Evolutionary conservation across 192 early-diverging fungal species (phyloP).

Genomic region (Phycomyces blakesleeanus): DNA sequence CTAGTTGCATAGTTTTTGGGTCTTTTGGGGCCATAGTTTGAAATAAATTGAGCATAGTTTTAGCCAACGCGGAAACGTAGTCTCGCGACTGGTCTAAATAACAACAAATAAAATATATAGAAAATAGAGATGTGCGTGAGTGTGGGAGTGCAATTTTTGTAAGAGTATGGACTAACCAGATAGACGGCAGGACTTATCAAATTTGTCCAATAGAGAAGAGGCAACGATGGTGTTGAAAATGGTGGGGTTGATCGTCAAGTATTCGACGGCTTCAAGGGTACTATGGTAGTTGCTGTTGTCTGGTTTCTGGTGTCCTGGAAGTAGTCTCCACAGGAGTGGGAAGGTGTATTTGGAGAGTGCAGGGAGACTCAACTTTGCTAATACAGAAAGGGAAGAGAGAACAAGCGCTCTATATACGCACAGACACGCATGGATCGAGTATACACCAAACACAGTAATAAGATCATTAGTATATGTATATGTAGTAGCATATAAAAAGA

Average conservation of each 20-base stretch:
- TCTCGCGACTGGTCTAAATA: neutral
- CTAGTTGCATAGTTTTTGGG: neutral
- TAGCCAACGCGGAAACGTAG: neutral
- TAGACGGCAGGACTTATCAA: neutral
- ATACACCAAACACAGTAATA: too few relatives aligned
- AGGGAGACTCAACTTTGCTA: conserved; percentile 12
- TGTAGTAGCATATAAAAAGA: too few relatives aligned
- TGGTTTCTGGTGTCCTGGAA: neutral
- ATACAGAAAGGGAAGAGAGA: conserved; percentile 1
- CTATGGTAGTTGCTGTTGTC: neutral
- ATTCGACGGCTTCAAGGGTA: neutral
- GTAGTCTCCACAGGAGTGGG: neutral
- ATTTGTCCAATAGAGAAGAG: conserved; percentile 5
- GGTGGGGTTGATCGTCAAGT: neutral
- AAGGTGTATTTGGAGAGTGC: conserved; percentile 5
- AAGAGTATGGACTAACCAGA: too few relatives aligned
- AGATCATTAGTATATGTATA: too few relatives aligned
- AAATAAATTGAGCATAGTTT: conserved; percentile 9
- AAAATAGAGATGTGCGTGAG: neutral
- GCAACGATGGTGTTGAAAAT: conserved; percentile 8
- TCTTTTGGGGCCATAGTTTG: neutral
- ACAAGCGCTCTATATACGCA: conserved; percentile 10
- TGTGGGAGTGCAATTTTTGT: too few relatives aligned
- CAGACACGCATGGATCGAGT: too few relatives aligned
- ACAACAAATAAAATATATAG: neutral